Base-by-base conservation (phyloP, 2,329 filamentous ascomycete genomes). In the Diaporthe caulivora region DNA sequence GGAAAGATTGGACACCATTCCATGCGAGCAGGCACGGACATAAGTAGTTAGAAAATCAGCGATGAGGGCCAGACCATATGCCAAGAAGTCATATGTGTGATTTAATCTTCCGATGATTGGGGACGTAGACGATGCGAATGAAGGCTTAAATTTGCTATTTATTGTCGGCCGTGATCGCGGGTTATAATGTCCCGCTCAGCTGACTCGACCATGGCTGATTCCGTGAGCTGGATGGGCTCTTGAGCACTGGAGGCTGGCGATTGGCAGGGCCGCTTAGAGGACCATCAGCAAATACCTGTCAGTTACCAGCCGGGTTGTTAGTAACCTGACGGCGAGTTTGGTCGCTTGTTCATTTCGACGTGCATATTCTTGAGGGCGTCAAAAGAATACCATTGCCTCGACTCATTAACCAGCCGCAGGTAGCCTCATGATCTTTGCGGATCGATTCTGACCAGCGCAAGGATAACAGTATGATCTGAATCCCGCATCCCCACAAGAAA, bases 401-500 rank as follows among this genome's bases (percentile, higher is more conserved):
- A 37, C 26, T 49, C 44, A 34, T 65, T 13, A 18, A 1, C 21
- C 44, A 65, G 62, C 44, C 21, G 7, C 11, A 15, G n/a, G n/a
- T n/a, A 47, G 62, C 47, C 13, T 51, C 62, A 44, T 37, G 37
- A 51, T 65, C 29, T 51, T 34, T 51, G 44, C 44, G 51, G 62
- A 51, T 65, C 62, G 13, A 31, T 44, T 31, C 21, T 24, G 8
- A 49, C 15, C 11, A 47, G 29, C 6, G 8, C 11, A 21, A 53
- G 13, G 8, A 15, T 4, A 47, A 17, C 60, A 49, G 1, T 21
- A 51, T 6, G 18, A 65, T 34, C 24, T 3, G 29, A 29, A 8
- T n/a, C 18, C 34, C 6, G 11, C 21, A 18, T 24, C 29, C 21
- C 44, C 44, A 47, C 21, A 49, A 37, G 21, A 65, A 18, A 24